phyloP scores from a whole-genome alignment of 2,329 filamentous ascomycete genomes.

The Talaromyces sp. region DNA sequence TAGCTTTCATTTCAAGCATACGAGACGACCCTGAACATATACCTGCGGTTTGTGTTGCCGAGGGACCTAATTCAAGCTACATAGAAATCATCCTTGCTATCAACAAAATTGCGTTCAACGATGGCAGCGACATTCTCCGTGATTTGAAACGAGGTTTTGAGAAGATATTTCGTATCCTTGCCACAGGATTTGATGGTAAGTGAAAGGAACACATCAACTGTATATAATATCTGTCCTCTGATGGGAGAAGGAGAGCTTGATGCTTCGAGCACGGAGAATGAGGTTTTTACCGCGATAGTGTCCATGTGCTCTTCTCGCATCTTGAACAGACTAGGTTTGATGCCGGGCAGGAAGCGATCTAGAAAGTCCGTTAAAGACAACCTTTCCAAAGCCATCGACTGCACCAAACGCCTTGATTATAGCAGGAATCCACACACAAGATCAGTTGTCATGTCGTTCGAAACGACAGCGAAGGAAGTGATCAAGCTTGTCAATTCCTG shows the following conservation, averaged over 20 bases:
- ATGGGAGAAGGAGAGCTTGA: neutral
- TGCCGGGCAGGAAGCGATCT: neutral
- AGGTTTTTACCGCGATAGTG: conserved; percentile 25
- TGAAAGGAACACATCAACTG: neutral
- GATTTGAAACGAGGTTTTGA: neutral
- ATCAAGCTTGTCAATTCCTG: conserved; percentile 23
- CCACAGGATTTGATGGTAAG: neutral
- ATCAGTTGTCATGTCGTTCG: conserved; percentile 15
- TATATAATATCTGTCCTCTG: neutral
- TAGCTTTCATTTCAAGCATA: conserved; percentile 32
- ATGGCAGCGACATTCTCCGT: conserved; percentile 20
- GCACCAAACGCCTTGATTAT: neutral
- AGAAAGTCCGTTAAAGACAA: neutral
- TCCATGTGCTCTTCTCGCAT: conserved; percentile 30
- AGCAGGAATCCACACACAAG: neutral
- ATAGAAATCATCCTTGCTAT: conserved; percentile 30
- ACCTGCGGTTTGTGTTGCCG: conserved; percentile 31
- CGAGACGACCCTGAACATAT: conserved; percentile 28
- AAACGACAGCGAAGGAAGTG: conserved; percentile 18
- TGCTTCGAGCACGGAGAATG: neutral
- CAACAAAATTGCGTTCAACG: conserved; percentile 21
- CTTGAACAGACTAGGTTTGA: conserved; percentile 23
- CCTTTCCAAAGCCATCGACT: neutral
- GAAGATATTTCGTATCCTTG: neutral
- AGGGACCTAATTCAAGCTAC: conserved; percentile 15